Conservation (phyloP, 1,284 basidiomycete genomes). For the Ustilago hordei region DNA sequence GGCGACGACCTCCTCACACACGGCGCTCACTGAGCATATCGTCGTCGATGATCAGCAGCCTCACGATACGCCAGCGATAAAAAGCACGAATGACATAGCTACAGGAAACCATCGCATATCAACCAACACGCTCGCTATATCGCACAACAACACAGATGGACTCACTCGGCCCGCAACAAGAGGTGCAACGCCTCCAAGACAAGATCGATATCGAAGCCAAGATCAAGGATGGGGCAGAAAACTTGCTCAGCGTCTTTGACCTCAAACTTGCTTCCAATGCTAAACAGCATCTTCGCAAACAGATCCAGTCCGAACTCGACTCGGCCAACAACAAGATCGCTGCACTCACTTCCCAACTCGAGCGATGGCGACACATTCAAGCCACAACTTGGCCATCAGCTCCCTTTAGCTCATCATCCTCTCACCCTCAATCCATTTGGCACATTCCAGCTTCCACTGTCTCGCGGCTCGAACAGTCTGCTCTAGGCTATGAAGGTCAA, state of each 20-base stretch:
- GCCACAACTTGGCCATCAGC: conserved; percentile 25
- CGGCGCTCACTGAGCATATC: too few relatives aligned
- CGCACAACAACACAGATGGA: conserved; percentile 14
- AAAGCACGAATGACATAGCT: too few relatives aligned
- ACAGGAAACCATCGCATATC: too few relatives aligned
- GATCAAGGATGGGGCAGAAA: conserved; percentile 87
- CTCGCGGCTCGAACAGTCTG: conserved; percentile 44
- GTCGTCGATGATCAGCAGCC: not conserved
- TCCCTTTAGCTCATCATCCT: conserved; percentile 9
- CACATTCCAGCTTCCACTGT: conserved; percentile 30
- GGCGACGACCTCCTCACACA: too few relatives aligned
- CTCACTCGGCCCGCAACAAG: conserved; percentile 19
- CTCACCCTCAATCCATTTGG: conserved; percentile 26
- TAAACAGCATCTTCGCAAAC: conserved; percentile 76
- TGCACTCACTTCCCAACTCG: conserved; percentile 76
- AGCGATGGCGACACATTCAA: conserved; percentile 69
- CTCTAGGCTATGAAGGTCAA: conserved; percentile 44
- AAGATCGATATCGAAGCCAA: conserved; percentile 79
- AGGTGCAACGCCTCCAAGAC: conserved; percentile 78
- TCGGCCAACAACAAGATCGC: conserved; percentile 80
- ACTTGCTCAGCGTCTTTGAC: conserved; percentile 77
- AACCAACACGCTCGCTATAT: not conserved
- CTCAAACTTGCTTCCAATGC: conserved; percentile 37
- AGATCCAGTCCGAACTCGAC: conserved; percentile 82
- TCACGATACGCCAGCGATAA: too few relatives aligned